These are phyloP conservation scores for Saururus chinensis DNA, from an alignment of 164 flowering plant species.

Conservation along the genomic window DNA sequence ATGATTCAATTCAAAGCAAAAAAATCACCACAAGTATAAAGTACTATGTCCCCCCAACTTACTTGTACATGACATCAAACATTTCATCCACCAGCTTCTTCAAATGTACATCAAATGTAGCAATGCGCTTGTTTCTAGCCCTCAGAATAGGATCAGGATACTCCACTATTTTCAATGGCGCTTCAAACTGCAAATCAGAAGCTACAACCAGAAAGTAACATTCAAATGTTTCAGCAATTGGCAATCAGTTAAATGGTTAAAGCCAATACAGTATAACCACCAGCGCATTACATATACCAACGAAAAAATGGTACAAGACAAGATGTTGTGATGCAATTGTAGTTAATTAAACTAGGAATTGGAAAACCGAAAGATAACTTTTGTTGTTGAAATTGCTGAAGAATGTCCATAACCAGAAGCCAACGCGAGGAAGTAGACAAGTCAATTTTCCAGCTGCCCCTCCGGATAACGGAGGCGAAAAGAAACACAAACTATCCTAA, in stretches of 20 bases:
- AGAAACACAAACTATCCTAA: neutral
- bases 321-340: neutral
- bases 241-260: neutral
- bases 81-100: conserved; percentile 75
- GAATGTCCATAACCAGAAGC: no score
- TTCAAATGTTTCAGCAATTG: neutral
- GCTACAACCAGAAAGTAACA: conserved; percentile 27
- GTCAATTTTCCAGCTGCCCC: no score
- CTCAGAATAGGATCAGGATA: conserved; percentile 86
- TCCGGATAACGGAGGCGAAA: no score
- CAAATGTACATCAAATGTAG: conserved; percentile 61
- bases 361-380: neutral
- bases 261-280: neutral
- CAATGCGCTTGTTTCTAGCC: conserved; percentile 61
- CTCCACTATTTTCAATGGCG: conserved; percentile 67
- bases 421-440: no score
- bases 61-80: conserved; percentile 98
- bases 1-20: neutral
- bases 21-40: neutral
- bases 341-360: neutral
- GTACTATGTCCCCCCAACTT: conserved; percentile 11
- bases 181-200: conserved; percentile 53
- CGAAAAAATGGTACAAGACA: neutral
- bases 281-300: neutral
- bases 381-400: no score